A percentile compares a stretch with the other conserved stretches of the same genome.
These are phyloP conservation scores for Polysphondylium violaceum DNA, from an alignment of 78 protist genomes.

Conservation along the genomic window DNA sequence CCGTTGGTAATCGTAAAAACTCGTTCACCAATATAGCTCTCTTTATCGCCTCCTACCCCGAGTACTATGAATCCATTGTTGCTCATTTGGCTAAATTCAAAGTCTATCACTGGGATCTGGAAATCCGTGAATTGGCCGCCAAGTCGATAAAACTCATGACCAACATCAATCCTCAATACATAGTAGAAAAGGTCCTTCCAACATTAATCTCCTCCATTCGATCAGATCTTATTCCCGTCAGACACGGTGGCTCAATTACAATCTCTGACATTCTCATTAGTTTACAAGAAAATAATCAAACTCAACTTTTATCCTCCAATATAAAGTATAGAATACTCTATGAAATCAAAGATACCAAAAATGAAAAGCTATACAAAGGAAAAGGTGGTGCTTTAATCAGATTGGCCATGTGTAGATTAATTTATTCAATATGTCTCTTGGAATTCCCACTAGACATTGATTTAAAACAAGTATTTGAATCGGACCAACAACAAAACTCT, in stretches of 20 bases:
- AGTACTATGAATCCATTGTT: constrained; percentile 78
- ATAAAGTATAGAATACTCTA: constrained; percentile 11
- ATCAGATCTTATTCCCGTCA: constrained; percentile 60
- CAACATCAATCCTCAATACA: constrained; percentile 6
- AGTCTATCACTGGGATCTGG: constrained; percentile 92
- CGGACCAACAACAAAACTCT: background rate
- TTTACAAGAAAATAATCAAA: constrained; percentile 3
- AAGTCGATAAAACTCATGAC: constrained; percentile 54
- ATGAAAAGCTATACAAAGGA: constrained; percentile 90
- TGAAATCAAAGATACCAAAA: constrained; percentile 74
- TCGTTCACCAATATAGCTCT: constrained; percentile 82
- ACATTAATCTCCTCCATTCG: constrained; percentile 8
- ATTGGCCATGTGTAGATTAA: constrained; percentile 82
- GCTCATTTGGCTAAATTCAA: constrained; percentile 79
- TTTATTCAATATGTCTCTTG: constrained; percentile 62
- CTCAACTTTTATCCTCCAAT: background rate
- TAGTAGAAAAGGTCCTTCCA: constrained; percentile 10
- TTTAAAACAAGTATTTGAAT: background rate
- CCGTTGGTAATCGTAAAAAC: constrained; percentile 83
- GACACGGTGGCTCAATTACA: constrained; percentile 86
- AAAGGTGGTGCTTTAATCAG: constrained; percentile 88
- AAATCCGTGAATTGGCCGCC: constrained; percentile 86
- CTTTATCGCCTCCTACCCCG: constrained; percentile 72
- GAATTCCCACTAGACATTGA: background rate
- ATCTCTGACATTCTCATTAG: constrained; percentile 72